phyloP scores from a whole-genome alignment of 1,139 yeast genomes.

The Kodamaea sp. region DNA sequence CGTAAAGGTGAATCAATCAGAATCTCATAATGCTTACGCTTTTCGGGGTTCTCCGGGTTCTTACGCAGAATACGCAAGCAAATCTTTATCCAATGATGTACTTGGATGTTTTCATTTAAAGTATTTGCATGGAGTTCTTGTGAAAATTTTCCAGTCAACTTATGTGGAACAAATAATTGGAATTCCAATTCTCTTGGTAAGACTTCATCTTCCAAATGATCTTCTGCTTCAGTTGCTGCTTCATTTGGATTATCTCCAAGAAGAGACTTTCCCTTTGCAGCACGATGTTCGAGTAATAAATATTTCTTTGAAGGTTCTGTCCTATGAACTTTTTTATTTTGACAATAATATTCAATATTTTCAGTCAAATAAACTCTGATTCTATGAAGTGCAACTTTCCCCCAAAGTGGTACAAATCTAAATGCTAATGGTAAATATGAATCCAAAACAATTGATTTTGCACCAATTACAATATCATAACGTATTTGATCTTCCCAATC shows the following conservation, averaged over 20 bases:
- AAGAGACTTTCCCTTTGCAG: slow-evolving; percentile 48
- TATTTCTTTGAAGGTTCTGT: slow-evolving; percentile 85
- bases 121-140: slow-evolving; percentile 74
- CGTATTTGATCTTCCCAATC: slow-evolving; percentile 93
- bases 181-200: slow-evolving; percentile 70
- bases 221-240: slow-evolving; percentile 26
- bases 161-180: slow-evolving; percentile 74
- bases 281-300: slow-evolving; percentile 74
- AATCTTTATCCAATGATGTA: slow-evolving; percentile 92
- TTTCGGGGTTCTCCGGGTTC: slow-evolving; percentile 53
- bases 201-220: slow-evolving; percentile 38
- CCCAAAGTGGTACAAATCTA: slow-evolving; percentile 73
- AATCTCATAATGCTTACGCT: slow-evolving; percentile 84
- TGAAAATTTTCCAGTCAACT: slow-evolving; percentile 44
- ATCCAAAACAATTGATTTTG: slow-evolving; percentile 82
- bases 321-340: slow-evolving; percentile 80
- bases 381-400: slow-evolving; percentile 82
- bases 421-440: slow-evolving; percentile 81
- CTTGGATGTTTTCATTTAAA: slow-evolving; percentile 67
- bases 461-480: slow-evolving; percentile 85
- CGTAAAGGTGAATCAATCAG: slow-evolving; percentile 90
- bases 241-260: slow-evolving; percentile 20
- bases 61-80: slow-evolving; percentile 70
- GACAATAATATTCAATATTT: slow-evolving; percentile 84
- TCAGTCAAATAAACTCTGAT: slow-evolving; percentile 83